Evolutionary conservation across 495 filamentous ascomycete species (phyloP), one percentile per base, ranked within the genome.

Genomic region (Aspergillus indologenus): DNA sequence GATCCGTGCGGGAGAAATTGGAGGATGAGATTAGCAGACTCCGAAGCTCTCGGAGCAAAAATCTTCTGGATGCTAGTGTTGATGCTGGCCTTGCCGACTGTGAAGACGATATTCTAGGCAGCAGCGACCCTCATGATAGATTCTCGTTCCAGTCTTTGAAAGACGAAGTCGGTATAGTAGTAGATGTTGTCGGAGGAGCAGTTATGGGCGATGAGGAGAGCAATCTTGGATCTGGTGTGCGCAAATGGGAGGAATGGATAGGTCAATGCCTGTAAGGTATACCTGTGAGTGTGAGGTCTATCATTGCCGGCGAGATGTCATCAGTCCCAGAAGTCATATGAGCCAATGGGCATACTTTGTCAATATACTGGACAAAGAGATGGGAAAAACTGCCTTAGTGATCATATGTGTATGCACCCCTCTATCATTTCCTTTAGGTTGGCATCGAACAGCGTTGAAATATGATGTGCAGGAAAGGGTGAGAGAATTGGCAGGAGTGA

Each of bases 241-340:
- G 86, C 54, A 86, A 82, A 67, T 97, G 92, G 91, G 93, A 91
- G 81, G 82, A 83, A 58, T 98, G 95, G 95, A 85, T 98, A 62
- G 87, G 81, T 14, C 73, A 74, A 61, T 80, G 80, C 56, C 63
- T 87, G 57, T 87, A 65, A 80, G 26, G n/a, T 18, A 19, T 12
- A 20, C 34, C 43, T 52, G 21, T 6, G 7, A 14, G 42, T 42
- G 8, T 18, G 14, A 14, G 18, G 15, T 15, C 15, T 31, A 19
- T 11, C 34, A 15, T 40, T 40, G 34, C 34, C 12, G 5, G 34
- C 12, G 12, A 11, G 12, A 2, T 40, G 34, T 2, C 9, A 14
- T 40, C 2, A 15, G 34, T 11, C 34, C 12, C 34, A 8, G 12
- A 11, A 2, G 34, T 40, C 2, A 11, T 14, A 40, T 40, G 12